Conservation (phyloP, 2,329 filamentous ascomycete species). For the Beauveria sp. region DNA sequence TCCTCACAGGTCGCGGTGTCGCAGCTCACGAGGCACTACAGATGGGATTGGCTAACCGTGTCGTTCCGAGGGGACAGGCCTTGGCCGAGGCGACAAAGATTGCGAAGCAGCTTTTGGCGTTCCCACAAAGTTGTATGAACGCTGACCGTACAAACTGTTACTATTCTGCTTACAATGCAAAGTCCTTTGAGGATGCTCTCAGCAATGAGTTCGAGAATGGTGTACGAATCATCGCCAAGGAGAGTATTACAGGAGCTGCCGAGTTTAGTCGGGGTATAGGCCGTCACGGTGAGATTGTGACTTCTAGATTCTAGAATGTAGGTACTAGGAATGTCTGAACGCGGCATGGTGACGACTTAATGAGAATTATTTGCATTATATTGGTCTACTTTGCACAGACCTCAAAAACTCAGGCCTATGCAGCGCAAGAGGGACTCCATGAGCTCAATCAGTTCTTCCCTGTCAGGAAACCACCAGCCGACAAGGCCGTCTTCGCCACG, state of each 20-base stretch:
- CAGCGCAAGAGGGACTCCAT: not conserved
- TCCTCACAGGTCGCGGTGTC: conserved; percentile 44
- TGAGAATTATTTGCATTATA: not conserved
- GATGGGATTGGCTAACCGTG: conserved; percentile 45
- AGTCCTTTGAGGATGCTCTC: conserved; percentile 42
- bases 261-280: conserved; percentile 6
- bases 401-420: not conserved
- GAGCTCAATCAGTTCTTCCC: not conserved
- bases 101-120: conserved; percentile 37
- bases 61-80: conserved; percentile 42
- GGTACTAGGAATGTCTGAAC: not conserved
- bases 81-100: conserved; percentile 39
- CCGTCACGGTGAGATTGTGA: not conserved
- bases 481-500: conserved; percentile 8
- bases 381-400: not conserved
- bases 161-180: conserved; percentile 41
- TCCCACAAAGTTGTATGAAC: conserved; percentile 46
- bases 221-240: conserved; percentile 29
- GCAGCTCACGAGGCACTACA: conserved; percentile 38
- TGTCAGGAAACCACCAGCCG: not conserved
- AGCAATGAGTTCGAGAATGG: conserved; percentile 38
- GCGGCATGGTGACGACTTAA: not conserved
- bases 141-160: conserved; percentile 40
- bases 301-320: not conserved
- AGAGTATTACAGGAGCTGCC: conserved; percentile 27